Base-by-base conservation (phyloP, 2,329 filamentous ascomycete genomes). In the Alternaria novae-zelandiae region DNA sequence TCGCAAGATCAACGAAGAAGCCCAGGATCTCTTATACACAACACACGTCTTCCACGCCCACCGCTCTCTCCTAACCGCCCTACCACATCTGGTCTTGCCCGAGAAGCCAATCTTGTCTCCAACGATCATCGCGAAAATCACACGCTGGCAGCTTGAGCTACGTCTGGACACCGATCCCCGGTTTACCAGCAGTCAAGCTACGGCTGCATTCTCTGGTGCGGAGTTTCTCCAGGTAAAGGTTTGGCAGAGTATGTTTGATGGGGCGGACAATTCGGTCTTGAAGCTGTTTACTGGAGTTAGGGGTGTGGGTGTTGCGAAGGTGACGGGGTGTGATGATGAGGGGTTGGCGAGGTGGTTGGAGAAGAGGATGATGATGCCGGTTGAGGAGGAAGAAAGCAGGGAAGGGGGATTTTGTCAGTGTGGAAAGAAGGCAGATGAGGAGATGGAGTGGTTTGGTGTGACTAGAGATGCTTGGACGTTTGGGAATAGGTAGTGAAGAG, bases 31-130 rank as follows among this genome's bases (percentile, higher is more conserved):
- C 8, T 78, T 87, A 9, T 87, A 86, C 70, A 79, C 79, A n/a
- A 70, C 72, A 17, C 84, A 86, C 72, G 79, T 78, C 36, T 87
- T 86, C 78, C 75, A 83, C 45, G 85, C 85, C 0, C 84, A 87
- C 66, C 73, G 81, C 0, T 78, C 78, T 5, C 81, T 86, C 2
- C 80, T 87, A 0, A 76, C 81, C 2, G 70, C 75, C 1, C 68
- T 85, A 1, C 85, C 85, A 2, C 81, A 82, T 57, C 78, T 85
- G 28, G 78, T 69, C 26, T 65, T 69, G 32, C 67, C 77, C 7
- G 54, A 77, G 13, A 72, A 79, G 50, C 79, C 82, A 0, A 75
- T 86, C 20, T 73, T 73, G 8, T 71, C 74, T 21, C 64, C 75
- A 0, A 53, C 61, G 2, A 71, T 79, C 0, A 73, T 79, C 2